Evolutionary conservation across 176 grass and related monocot genomes (phyloP), one percentile per base, ranked within the genome.

Genomic region (Aegilops speltoides): DNA sequence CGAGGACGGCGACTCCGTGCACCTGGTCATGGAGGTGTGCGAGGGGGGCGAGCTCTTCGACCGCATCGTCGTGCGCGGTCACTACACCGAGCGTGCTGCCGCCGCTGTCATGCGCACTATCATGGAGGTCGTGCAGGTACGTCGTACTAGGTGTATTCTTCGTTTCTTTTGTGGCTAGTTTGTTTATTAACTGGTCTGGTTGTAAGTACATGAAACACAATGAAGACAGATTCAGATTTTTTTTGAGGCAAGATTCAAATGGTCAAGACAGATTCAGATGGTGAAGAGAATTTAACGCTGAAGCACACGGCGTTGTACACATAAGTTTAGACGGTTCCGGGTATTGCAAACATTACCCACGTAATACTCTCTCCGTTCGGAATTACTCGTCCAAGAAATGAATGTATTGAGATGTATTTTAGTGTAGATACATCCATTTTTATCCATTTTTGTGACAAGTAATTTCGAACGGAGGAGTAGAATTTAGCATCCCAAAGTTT

Each of bases 11-110:
- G 89, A 97, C n/a, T 72, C 87, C 24, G 94, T 97, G 24, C 83
- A 94, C 85, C 87, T 97, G 70, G 76, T 90, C 75, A 93, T 97
- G 91, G 92, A 97, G 91, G 69, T 97, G 24, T 97, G 94, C 83
- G 91, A 97, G 83, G 94, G 94, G 34, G 91, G 94, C 11, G 94
- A 97, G 87, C 92, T 97, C 70, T 97, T 97, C 61, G 94, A 97
- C 64, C 79, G 92, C 29, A 97, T 97, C 56, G 87, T 93, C 28
- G 68, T 92, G 0, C 71, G 82, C 33, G 92, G 92, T 0, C 92
- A 94, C 61, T 91, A 91, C 80, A 89, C 87, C 48, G 94, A 97
- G 88, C 85, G 92, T 14, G 89, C 85, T 0, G 94, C 94, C 15
- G 89, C 79, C n/a, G 38, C 23, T 25, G 87, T 94, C 79, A 79